phyloP scores from a whole-genome alignment of 2,329 filamentous ascomycete species.

The Graphilbum fragrans region DNA sequence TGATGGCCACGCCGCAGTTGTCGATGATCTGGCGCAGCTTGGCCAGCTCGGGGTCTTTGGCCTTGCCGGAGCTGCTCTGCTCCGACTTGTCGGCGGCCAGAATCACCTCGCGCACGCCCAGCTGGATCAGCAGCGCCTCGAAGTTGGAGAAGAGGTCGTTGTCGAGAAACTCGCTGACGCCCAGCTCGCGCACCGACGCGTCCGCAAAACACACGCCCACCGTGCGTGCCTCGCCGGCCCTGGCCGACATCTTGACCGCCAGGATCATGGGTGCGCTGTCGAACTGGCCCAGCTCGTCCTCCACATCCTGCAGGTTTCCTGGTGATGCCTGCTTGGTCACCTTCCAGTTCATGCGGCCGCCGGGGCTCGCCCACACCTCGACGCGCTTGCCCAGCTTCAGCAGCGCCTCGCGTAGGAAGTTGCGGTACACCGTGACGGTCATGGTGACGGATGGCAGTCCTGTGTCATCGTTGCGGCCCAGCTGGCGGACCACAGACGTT shows the following conservation, averaged over 20 bases:
- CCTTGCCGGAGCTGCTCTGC: conserved; percentile 36
- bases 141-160: conserved; percentile 98
- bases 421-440: conserved; percentile 87
- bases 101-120: conserved; percentile 88
- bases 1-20: conserved; percentile 81
- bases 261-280: conserved; percentile 90
- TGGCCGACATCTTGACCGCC: conserved; percentile 86
- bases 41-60: conserved; percentile 75
- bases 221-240: conserved; percentile 68
- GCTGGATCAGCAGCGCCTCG: conserved; percentile 88
- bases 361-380: conserved; percentile 74
- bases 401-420: conserved; percentile 87
- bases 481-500: conserved; percentile 82
- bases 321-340: conserved; percentile 85
- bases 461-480: conserved; percentile 74
- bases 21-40: conserved; percentile 86
- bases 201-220: conserved; percentile 97
- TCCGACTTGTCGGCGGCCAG: conserved; percentile 58
- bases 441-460: conserved; percentile 88
- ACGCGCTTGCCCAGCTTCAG: conserved; percentile 84
- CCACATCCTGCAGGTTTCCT: conserved; percentile 91
- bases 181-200: conserved; percentile 87
- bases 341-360: conserved; percentile 82
- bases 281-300: conserved; percentile 80
- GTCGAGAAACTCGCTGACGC: conserved; percentile 96